Base-by-base conservation (phyloP, 495 filamentous ascomycete genomes). In the Lasiosphaeria hispida region DNA sequence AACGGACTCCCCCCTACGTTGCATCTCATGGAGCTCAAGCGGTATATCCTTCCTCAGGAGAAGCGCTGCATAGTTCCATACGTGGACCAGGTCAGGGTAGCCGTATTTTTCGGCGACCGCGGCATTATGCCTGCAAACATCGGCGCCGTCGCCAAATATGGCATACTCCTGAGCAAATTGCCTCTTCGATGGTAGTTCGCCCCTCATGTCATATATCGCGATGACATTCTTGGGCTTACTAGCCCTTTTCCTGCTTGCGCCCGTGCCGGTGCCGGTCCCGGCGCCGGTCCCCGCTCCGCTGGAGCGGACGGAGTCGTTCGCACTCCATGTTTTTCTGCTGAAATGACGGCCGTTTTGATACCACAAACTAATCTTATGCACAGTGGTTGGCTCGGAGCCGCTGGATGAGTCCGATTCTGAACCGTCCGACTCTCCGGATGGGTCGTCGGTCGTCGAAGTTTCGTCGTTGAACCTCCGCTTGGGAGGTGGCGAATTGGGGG, bases 71-170 rank as follows among this genome's bases (percentile, higher is more conserved):
- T 97, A 85, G 34, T 83, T 82, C 94, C 94, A 98, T 2, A 95
- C 82, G 60, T 91, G 85, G 33, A 88, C 90, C 23, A 92, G 68
- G 63, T 96, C 90, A 36, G 78, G 69, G 61, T 80, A 84, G 3
- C 91, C 91, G 63, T 87, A 80, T 59, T 85, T 85, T 60, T 85
- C 77, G 13, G 92, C 91, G 47, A 96, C 85, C 7, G 73, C 71
- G 6, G 90, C 88, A 71, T 97, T 98, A 55, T 94, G 87, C 23
- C 77, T 75, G 69, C 93, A 97, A 7, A 96, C 85, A 41, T 87
- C 83, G 4, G 85, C 80, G 2, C 86, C 88, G 44, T 89, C 84
- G 11, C 91, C 90, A 65, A 92, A 91, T n/a, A 95, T 87, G 39
- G 79, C 80, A 70, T 97, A 98, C 56, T 87, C 81, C 50, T 79